Base-by-base conservation (phyloP, 1,284 basidiomycete species). In the Ceratobasidium sp. region DNA sequence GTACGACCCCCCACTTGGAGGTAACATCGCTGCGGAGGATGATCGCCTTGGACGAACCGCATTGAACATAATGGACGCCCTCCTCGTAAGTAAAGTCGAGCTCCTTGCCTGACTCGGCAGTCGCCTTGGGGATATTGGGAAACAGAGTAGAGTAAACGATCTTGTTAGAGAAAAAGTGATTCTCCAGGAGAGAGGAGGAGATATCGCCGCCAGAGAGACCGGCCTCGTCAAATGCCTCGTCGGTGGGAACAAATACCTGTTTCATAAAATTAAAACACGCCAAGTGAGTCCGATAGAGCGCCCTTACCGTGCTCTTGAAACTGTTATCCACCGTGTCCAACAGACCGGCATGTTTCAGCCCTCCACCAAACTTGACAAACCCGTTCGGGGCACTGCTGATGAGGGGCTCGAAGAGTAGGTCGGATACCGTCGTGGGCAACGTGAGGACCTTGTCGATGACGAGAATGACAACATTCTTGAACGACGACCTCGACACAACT, bases 371-470 rank as follows among this genome's bases (percentile, higher is more conserved):
- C 63, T 53, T 49, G 63, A 29, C 11, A 27, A 65, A n/a, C n/a
- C n/a, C n/a, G n/a, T n/a, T n/a, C n/a, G n/a, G n/a, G n/a, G n/a
- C n/a, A n/a, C n/a, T n/a, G 19, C 16, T 8, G 22, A 65, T 14
- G 6, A 58, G 29, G 1, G 39, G 41, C 27, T 71, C 59, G 29
- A 29, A 71, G 39, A 71, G 53, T 13, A 71, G 14, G 9, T 71
- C 54, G 24, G 39, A 27, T 5, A 71, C 54, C 29, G 1, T 58
- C 6, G 3, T 4, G 8, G 54, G 68, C 6, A 71, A 29, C 11
- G 68, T 41, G 13, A 48, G 54, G 29, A 59, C 27, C 3, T 2
- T 11, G 41, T 71, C 56, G 14, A 71, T 59, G 16, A 58, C 13
- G 16, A 59, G 41, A 16, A 71, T 24, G n/a, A 34, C 19, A 1